These are phyloP conservation scores for Agapanthus africanus DNA, from an alignment of 106 monocot species.

Conservation along the genomic window DNA sequence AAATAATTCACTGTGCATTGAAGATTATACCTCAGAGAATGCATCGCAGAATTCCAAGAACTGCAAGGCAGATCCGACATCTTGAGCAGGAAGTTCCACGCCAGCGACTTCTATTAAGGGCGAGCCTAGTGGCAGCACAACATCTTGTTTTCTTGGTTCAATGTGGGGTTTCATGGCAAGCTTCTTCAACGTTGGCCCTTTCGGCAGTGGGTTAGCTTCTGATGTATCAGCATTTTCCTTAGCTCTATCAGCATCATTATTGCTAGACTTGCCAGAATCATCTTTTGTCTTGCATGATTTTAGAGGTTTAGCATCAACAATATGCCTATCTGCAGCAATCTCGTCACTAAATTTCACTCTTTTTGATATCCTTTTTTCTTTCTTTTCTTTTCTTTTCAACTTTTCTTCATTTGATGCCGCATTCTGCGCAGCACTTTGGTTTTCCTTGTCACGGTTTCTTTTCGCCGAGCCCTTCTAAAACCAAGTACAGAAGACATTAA, in stretches of 20 bases:
- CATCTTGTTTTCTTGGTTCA: constrained; percentile 2
- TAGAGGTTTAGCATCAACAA: too few species aligned
- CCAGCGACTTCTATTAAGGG: constrained; percentile 30
- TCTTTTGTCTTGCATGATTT: too few species aligned
- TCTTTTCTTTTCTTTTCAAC: background rate
- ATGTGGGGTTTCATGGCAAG: background rate
- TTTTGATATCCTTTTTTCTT: background rate
- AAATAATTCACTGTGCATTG: background rate
- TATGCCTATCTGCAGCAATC: too few species aligned
- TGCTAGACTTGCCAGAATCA: too few species aligned
- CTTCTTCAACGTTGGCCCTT: background rate
- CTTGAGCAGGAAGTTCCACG: constrained; percentile 23
- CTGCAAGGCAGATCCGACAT: constrained; percentile 51
- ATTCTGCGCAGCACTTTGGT: constrained; percentile 1
- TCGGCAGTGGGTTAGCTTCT: background rate
- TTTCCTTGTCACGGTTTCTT: constrained; percentile 19
- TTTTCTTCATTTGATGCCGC: background rate
- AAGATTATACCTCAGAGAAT: constrained; percentile 44
- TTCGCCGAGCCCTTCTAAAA: background rate
- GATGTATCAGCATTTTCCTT: constrained; percentile 2
- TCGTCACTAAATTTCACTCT: too few species aligned
- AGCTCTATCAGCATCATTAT: background rate
- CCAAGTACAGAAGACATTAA: background rate
- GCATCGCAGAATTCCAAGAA: constrained; percentile 58
- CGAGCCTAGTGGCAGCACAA: constrained; percentile 33